phyloP scores from a whole-genome alignment of 176 grass and related monocot genomes.

The Juncus effusus region DNA sequence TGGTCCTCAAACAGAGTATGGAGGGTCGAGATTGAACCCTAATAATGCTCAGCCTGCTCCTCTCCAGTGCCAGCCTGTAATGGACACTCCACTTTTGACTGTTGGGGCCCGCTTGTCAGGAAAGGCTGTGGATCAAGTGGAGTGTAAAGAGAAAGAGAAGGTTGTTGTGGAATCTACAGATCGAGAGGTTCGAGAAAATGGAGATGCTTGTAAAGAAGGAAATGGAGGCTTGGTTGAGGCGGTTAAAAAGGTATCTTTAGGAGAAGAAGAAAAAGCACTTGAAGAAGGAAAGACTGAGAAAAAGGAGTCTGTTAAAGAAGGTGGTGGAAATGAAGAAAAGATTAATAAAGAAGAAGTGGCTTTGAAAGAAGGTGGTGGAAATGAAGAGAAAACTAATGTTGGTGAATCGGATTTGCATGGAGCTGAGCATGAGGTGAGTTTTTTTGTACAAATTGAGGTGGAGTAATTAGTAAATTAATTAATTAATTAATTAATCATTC shows the following conservation, averaged over 20 bases:
- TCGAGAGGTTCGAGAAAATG: slow-evolving; percentile 36
- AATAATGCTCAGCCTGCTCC: slow-evolving; percentile 35
- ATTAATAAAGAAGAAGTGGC: slow-evolving; percentile 28
- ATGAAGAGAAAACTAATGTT: slow-evolving; percentile 26
- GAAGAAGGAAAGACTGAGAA: slow-evolving; percentile 22
- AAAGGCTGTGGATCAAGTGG: slow-evolving; percentile 18
- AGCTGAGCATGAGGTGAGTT: slow-evolving; percentile 43
- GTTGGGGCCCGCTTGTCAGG: neutral
- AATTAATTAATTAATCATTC: neutral
- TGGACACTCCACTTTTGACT: slow-evolving; percentile 22
- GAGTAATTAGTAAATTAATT: neutral
- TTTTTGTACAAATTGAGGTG: slow-evolving; percentile 10
- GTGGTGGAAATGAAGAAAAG: slow-evolving; percentile 28
- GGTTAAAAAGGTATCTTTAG: slow-evolving; percentile 55
- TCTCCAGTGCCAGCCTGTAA: slow-evolving; percentile 40
- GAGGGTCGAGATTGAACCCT: slow-evolving; percentile 45
- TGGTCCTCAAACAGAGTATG: slow-evolving; percentile 34
- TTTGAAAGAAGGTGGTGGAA: too few species aligned
- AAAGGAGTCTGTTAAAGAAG: slow-evolving; percentile 32
- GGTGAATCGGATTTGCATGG: slow-evolving; percentile 44
- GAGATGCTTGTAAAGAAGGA: slow-evolving; percentile 33
- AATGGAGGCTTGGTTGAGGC: slow-evolving; percentile 56
- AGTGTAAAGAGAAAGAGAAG: slow-evolving; percentile 32
- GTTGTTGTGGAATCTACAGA: slow-evolving; percentile 7
- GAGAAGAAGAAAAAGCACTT: slow-evolving; percentile 33